phyloP scores from a whole-genome alignment of 2,329 filamentous ascomycete species.

The Colletotrichum tanaceti region DNA sequence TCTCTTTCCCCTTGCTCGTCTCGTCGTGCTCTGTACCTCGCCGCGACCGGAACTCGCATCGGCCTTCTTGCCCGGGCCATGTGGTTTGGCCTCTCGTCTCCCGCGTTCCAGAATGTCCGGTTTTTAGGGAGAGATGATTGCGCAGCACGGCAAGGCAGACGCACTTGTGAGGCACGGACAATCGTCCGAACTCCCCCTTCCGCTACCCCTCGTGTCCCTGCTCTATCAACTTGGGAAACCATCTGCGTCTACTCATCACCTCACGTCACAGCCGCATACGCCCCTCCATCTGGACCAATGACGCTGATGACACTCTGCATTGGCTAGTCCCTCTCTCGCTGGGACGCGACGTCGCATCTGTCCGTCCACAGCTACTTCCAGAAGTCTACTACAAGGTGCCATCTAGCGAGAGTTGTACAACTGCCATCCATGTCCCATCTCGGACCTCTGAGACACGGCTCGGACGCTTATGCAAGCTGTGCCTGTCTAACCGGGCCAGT shows the following conservation, averaged over 20 bases:
- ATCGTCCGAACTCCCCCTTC: conserved; percentile 9
- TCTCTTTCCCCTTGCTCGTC: neutral
- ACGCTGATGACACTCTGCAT: conserved; percentile 16
- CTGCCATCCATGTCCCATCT: neutral
- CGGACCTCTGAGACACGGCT: conserved; percentile 4
- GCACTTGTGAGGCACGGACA: neutral
- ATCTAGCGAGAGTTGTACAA: neutral
- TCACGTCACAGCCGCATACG: neutral
- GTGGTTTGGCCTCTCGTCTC: conserved; percentile 7
- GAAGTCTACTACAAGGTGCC: conserved; percentile 4
- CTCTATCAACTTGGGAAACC: conserved; percentile 1
- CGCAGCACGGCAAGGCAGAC: conserved; percentile 5
- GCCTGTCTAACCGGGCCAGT: neutral
- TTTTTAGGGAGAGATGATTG: neutral
- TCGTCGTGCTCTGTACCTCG: conserved; percentile 1
- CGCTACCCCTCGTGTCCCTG: neutral
- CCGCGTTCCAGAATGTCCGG: neutral
- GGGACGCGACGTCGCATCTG: neutral
- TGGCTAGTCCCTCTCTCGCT: conserved; percentile 3
- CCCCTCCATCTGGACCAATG: neutral
- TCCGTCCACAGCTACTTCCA: conserved; percentile 4
- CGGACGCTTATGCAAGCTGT: neutral
- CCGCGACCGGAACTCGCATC: conserved; percentile 33
- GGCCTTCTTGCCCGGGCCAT: conserved; percentile 20
- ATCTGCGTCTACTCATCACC: conserved; percentile 4